Conservation (phyloP, 768 basidiomycete species). For the Mycena metata region DNA sequence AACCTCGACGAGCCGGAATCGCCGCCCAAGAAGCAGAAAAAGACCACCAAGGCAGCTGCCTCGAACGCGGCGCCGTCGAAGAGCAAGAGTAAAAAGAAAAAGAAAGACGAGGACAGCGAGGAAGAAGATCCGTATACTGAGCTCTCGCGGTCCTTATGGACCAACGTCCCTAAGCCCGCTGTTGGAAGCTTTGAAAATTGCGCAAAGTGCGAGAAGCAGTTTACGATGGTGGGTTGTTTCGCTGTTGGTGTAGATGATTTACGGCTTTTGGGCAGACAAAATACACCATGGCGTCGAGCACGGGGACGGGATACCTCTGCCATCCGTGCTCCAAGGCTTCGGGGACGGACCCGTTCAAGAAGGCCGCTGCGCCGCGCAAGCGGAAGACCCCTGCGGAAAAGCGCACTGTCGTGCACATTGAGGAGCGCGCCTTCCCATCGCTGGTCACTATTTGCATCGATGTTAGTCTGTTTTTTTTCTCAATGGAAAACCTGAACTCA, state of each 20-base stretch:
- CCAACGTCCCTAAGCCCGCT: conserved; percentile 66
- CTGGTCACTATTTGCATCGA: conserved; percentile 87
- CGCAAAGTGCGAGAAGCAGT: conserved; percentile 84
- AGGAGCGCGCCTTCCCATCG: conserved; percentile 76
- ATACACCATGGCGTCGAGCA: conserved; percentile 84
- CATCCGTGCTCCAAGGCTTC: conserved; percentile 84
- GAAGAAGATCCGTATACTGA: conserved; percentile 81
- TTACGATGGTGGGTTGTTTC: conserved; percentile 80
- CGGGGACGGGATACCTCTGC: conserved; percentile 85
- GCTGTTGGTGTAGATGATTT: not conserved
- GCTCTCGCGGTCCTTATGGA: conserved; percentile 65
- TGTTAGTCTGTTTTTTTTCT: conserved; percentile 54
- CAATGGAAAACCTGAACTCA: not conserved
- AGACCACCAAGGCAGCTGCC: conserved; percentile 26
- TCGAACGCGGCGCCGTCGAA: conserved; percentile 60
- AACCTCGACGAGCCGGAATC: conserved; percentile 76
- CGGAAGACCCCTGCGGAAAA: conserved; percentile 75
- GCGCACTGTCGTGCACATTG: conserved; percentile 75
- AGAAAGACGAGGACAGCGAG: conserved; percentile 66
- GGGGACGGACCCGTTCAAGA: conserved; percentile 90
- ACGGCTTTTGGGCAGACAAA: conserved; percentile 68
- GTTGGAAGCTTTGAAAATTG: conserved; percentile 87
- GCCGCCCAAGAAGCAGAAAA: conserved; percentile 68
- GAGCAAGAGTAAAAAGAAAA: conserved; percentile 58
- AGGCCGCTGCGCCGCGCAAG: conserved; percentile 70